These are phyloP conservation scores for Coniochaeta hoffmannii DNA, from an alignment of 2,329 filamentous ascomycete species.

Conservation along the genomic window DNA sequence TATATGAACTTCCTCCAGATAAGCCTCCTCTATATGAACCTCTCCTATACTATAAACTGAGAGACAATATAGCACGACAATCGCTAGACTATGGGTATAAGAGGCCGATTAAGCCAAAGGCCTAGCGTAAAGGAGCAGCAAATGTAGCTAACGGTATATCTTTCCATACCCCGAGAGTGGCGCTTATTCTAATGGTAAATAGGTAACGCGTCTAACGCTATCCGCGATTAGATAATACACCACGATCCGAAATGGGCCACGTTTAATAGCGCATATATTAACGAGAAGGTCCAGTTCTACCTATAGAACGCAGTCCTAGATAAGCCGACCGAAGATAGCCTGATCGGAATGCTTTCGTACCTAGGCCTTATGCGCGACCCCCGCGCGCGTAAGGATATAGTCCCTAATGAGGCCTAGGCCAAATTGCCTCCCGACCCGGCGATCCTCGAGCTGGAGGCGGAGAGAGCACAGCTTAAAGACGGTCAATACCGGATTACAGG, in stretches of 20 bases:
- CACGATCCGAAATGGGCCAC: slow-evolving; percentile 19
- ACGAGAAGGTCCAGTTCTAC: slow-evolving; percentile 20
- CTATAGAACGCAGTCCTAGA: slow-evolving; percentile 21
- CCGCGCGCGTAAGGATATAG: slow-evolving; percentile 19
- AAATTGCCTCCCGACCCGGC: not conserved
- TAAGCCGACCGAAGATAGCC: slow-evolving; percentile 13
- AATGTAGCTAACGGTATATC: slow-evolving; percentile 7
- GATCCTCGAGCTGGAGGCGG: not conserved
- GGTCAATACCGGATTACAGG: not conserved
- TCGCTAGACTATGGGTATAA: slow-evolving; percentile 11
- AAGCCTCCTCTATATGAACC: slow-evolving; percentile 2
- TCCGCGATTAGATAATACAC: slow-evolving; percentile 19
- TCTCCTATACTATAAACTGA: slow-evolving; percentile 18
- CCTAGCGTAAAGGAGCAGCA: slow-evolving; percentile 13
- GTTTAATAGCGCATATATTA: slow-evolving; percentile 20
- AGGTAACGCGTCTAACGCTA: not conserved
- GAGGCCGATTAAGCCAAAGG: slow-evolving; percentile 6
- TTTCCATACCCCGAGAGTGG: too few relatives aligned
- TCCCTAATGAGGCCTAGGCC: slow-evolving; percentile 20
- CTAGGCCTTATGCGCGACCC: slow-evolving; percentile 20
- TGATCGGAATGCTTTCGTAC: slow-evolving; percentile 15
- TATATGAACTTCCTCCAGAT: too few relatives aligned
- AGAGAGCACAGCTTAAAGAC: not conserved
- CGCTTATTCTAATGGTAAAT: not conserved
- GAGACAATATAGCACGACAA: slow-evolving; percentile 18